phyloP scores from a whole-genome alignment of 2,329 filamentous ascomycete genomes.

The Fusarium xyrophilum region DNA sequence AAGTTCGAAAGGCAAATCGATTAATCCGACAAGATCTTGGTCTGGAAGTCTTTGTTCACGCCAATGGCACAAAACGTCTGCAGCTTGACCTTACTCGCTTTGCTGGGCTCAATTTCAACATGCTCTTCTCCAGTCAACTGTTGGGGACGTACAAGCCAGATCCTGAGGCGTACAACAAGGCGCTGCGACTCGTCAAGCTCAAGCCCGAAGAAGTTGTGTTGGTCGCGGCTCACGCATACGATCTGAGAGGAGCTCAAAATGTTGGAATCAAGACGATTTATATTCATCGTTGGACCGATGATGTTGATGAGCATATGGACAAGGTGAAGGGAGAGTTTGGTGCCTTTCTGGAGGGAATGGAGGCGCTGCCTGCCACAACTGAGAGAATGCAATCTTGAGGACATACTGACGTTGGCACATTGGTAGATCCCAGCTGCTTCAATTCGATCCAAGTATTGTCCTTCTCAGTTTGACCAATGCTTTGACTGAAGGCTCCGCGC shows the following conservation, averaged over 20 bases:
- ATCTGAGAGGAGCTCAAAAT: slow-evolving; percentile 55
- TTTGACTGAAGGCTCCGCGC: not conserved
- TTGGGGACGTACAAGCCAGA: slow-evolving; percentile 58
- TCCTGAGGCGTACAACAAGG: slow-evolving; percentile 54
- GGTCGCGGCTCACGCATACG: slow-evolving; percentile 63
- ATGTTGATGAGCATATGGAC: slow-evolving; percentile 50
- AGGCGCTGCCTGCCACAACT: slow-evolving; percentile 16
- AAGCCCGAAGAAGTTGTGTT: slow-evolving; percentile 56
- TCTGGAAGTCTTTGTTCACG: slow-evolving; percentile 57
- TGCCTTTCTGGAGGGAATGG: slow-evolving; percentile 29
- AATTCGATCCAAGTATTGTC: not conserved
- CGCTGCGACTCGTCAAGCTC: slow-evolving; percentile 52
- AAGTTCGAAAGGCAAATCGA: slow-evolving; percentile 53
- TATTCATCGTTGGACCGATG: slow-evolving; percentile 60
- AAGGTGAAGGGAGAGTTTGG: slow-evolving; percentile 24
- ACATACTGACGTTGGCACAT: rapidly evolving
- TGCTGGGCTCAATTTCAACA: slow-evolving; percentile 56
- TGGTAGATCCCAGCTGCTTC: not conserved
- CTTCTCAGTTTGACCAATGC: not conserved
- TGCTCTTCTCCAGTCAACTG: slow-evolving; percentile 60
- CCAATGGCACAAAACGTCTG: slow-evolving; percentile 62
- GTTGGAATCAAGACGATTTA: slow-evolving; percentile 61
- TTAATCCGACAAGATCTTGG: slow-evolving; percentile 46
- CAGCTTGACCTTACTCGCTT: slow-evolving; percentile 60
- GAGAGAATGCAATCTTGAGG: not conserved